Percentiles rank a stretch among this genome's conserved stretches.
phyloP scores from a whole-genome alignment of 2,329 filamentous ascomycete genomes.

The Aspergillus terreus region DNA sequence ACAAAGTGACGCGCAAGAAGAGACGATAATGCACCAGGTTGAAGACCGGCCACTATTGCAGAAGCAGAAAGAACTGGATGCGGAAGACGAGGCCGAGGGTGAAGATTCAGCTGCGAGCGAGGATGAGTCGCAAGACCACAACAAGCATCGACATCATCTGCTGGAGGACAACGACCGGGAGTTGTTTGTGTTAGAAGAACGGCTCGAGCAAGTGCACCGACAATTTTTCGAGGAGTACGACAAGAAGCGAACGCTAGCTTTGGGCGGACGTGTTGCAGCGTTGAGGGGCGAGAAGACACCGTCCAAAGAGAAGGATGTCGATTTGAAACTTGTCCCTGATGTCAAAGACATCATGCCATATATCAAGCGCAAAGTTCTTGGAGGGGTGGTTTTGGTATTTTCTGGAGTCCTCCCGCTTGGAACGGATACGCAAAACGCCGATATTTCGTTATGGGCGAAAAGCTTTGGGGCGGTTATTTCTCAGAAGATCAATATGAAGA shows the following conservation, averaged over 20 bases:
- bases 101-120: conserved; percentile 43
- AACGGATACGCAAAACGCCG: conserved; percentile 72
- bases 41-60: conserved; percentile 85
- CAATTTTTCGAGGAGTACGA: conserved; percentile 85
- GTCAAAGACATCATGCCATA: conserved; percentile 78
- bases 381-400: conserved; percentile 74
- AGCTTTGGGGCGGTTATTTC: conserved; percentile 70
- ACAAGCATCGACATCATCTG: conserved; percentile 64
- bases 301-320: conserved; percentile 42
- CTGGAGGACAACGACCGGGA: conserved; percentile 86
- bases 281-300: conserved; percentile 47
- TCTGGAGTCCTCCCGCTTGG: conserved; percentile 86
- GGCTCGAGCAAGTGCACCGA: conserved; percentile 70
- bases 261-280: conserved; percentile 47
- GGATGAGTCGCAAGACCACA: conserved; percentile 36
- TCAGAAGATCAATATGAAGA: conserved; percentile 43
- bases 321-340: conserved; percentile 69
- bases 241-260: conserved; percentile 41
- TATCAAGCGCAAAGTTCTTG: conserved; percentile 74
- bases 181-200: conserved; percentile 69
- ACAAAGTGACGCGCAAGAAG: conserved; percentile 81
- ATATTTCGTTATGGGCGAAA: conserved; percentile 81
- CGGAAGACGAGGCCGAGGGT: conserved; percentile 66
- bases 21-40: conserved; percentile 81
- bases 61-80: conserved; percentile 86